Percentiles rank a stretch among this genome's conserved stretches.
Evolutionary conservation across 2,329 filamentous ascomycete genomes (phyloP).

Genomic region (Fusarium devonianum): DNA sequence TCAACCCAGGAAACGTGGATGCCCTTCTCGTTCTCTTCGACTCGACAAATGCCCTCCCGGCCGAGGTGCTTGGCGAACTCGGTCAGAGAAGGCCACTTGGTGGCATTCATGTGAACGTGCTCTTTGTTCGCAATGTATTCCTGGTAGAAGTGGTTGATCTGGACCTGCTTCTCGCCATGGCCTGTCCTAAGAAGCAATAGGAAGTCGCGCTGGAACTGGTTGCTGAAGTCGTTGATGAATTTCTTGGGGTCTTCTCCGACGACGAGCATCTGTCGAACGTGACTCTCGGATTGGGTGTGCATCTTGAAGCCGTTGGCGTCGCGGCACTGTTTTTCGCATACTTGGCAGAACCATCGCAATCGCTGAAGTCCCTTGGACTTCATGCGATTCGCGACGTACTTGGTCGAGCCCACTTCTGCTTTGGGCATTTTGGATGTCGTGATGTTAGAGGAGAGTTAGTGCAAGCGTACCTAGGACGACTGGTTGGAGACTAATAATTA

Average conservation of each 20-base stretch:
- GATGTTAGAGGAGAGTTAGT: conserved; percentile 13
- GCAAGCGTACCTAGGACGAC: neutral
- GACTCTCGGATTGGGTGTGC: conserved; percentile 83
- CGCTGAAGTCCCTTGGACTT: conserved; percentile 81
- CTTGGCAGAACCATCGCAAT: conserved; percentile 89
- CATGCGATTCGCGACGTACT: conserved; percentile 88
- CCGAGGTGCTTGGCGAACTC: conserved; percentile 91
- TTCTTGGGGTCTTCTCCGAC: conserved; percentile 89
- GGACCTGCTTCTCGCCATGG: conserved; percentile 89
- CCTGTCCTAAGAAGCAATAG: conserved; percentile 77
- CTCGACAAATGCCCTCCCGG: conserved; percentile 83
- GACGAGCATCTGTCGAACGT: conserved; percentile 86
- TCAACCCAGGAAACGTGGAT: conserved; percentile 91
- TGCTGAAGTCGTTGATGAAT: conserved; percentile 81
- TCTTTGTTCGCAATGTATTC: conserved; percentile 87
- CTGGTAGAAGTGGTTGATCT: conserved; percentile 94
- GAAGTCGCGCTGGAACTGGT: conserved; percentile 84
- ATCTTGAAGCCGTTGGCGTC: conserved; percentile 94
- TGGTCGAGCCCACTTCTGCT: conserved; percentile 92
- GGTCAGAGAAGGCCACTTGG: conserved; percentile 85
- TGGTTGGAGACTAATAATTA: neutral
- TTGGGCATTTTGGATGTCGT: conserved; percentile 76
- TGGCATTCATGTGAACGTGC: conserved; percentile 94
- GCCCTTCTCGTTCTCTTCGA: conserved; percentile 89
- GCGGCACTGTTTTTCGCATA: conserved; percentile 70